These are phyloP conservation scores for Ceratocystiopsis brevicomis DNA, from an alignment of 2,329 filamentous ascomycete genomes.

Conservation along the genomic window DNA sequence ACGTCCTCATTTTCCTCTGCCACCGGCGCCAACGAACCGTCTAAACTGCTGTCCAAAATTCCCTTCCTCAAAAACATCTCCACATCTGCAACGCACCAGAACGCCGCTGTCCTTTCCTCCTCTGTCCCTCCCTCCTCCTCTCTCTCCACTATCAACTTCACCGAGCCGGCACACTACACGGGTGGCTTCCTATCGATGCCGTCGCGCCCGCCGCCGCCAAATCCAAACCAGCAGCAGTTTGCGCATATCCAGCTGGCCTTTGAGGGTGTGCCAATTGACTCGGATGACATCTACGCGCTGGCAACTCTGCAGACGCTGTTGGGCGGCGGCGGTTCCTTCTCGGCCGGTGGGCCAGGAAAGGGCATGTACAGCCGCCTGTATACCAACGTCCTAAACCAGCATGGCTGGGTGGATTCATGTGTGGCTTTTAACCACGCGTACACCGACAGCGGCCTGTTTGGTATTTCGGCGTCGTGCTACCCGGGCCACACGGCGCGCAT, in stretches of 20 bases:
- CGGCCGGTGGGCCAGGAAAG: conserved; percentile 88
- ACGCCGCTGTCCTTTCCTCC: conserved; percentile 34
- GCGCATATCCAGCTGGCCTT: conserved; percentile 93
- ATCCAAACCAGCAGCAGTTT: conserved; percentile 60
- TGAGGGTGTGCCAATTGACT: conserved; percentile 78
- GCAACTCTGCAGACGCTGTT: conserved; percentile 91
- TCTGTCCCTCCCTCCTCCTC: conserved; percentile 26
- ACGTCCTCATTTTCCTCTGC: conserved; percentile 13
- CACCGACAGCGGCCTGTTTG: conserved; percentile 87
- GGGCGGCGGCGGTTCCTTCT: conserved; percentile 90
- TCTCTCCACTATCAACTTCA: conserved; percentile 42
- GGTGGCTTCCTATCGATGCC: conserved; percentile 83
- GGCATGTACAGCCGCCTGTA: conserved; percentile 98
- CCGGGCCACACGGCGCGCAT: conserved; percentile 62
- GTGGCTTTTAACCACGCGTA: conserved; percentile 95
- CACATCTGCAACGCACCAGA: conserved; percentile 42
- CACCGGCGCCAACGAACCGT: conserved; percentile 23
- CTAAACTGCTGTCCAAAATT: conserved; percentile 50
- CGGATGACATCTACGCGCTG: conserved; percentile 86
- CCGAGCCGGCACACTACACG: conserved; percentile 61
- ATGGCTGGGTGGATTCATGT: conserved; percentile 93
- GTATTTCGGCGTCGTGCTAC: conserved; percentile 72
- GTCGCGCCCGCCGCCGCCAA: conserved; percentile 55
- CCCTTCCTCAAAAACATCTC: conserved; percentile 84
- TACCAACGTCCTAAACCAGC: conserved; percentile 93